A percentile compares a stretch with the other conserved stretches of the same genome.
Evolutionary conservation across 805 yeast genomes (phyloP).

Genomic region (Metschnikowia kunwiensis): DNA sequence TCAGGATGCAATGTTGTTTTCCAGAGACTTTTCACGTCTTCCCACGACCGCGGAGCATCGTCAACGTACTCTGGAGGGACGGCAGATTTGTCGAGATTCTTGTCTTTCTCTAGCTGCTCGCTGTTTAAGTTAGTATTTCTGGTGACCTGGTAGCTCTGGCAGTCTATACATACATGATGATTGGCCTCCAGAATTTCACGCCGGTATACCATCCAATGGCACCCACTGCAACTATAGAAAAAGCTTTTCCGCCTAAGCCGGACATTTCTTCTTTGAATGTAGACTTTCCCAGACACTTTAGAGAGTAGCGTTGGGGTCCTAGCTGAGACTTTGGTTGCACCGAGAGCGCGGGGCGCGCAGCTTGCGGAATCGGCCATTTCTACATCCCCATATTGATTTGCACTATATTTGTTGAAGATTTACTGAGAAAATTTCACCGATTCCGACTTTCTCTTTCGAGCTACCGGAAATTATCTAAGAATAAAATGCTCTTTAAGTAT

Average conservation of each 20-base stretch:
- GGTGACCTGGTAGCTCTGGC: too few species aligned
- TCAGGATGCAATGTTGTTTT: constrained; percentile 32
- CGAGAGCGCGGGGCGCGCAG: too few species aligned
- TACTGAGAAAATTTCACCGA: too few species aligned
- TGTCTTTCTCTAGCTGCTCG: constrained; percentile 64
- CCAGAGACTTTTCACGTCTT: constrained; percentile 33
- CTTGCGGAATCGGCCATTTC: too few species aligned
- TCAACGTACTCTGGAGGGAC: constrained; percentile 44
- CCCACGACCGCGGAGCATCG: constrained; percentile 38
- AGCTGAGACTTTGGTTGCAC: too few species aligned
- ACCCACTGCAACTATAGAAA: constrained; percentile 23
- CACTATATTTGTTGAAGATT: too few species aligned
- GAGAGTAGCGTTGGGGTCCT: too few species aligned
- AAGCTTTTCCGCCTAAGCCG: constrained; percentile 24
- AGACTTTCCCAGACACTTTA: too few species aligned
- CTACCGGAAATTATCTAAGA: too few species aligned
- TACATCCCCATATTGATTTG: too few species aligned
- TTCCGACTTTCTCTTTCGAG: too few species aligned
- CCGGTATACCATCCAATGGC: constrained; percentile 47
- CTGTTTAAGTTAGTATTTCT: constrained; percentile 29
- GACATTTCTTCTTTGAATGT: constrained; percentile 14
- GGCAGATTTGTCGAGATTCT: constrained; percentile 59
- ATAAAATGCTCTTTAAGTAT: too few species aligned
- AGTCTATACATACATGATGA: constrained; percentile 52
- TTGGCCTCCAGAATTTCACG: constrained; percentile 68